Conservation (phyloP, 2,329 filamentous ascomycete genomes). For the Penicillium sp. region DNA sequence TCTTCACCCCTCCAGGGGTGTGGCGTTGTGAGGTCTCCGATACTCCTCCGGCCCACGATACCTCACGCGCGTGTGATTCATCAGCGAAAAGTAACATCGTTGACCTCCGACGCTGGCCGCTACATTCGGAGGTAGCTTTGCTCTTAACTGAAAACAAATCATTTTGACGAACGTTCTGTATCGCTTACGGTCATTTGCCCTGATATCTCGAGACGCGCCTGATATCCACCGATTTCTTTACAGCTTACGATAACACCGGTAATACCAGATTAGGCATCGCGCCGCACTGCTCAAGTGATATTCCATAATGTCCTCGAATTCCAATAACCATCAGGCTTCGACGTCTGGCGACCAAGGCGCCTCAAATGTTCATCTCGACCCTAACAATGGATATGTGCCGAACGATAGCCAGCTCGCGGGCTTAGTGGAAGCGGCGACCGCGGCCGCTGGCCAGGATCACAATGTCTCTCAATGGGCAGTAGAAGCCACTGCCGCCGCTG, state of each 20-base stretch:
- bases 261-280: background rate
- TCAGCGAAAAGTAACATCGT: background rate
- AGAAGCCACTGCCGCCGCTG: conserved; percentile 47
- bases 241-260: background rate
- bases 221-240: background rate
- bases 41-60: background rate
- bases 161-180: background rate
- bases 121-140: background rate
- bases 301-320: conserved; percentile 27
- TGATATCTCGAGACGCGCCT: background rate
- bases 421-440: conserved; percentile 47
- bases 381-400: conserved; percentile 34
- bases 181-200: background rate
- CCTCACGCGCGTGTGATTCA: background rate
- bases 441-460: conserved; percentile 40
- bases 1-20: conserved; percentile 17
- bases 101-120: background rate
- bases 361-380: conserved; percentile 30
- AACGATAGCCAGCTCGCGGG: conserved; percentile 47
- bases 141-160: background rate
- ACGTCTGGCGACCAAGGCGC: conserved; percentile 28
- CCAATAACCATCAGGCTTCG: conserved; percentile 31
- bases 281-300: background rate
- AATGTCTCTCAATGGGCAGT: conserved; percentile 40
- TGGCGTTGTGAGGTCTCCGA: conserved; percentile 3